phyloP scores from a whole-genome alignment of 805 yeast species.

The Pichia phayaonensis region DNA sequence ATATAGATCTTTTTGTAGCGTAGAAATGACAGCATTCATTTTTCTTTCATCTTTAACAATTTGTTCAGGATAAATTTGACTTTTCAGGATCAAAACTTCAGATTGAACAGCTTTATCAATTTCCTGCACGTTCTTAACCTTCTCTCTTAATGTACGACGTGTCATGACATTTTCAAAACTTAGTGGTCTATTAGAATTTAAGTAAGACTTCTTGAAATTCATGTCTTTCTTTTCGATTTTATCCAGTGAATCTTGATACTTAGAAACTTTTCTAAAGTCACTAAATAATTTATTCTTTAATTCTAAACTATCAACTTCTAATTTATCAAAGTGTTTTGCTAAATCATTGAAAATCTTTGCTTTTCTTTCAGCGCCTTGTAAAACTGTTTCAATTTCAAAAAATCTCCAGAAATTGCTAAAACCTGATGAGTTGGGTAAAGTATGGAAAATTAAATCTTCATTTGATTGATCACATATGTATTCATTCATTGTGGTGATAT shows the following conservation, averaged over 20 bases:
- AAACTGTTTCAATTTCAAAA: constrained; percentile 20
- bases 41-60: constrained; percentile 21
- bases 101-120: constrained; percentile 18
- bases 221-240: not conserved
- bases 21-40: constrained; percentile 23
- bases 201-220: not conserved
- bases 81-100: constrained; percentile 22
- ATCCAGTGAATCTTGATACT: constrained; percentile 8
- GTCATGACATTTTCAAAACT: constrained; percentile 15
- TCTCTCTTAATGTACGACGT: constrained; percentile 14
- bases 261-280: constrained; percentile 9
- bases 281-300: constrained; percentile 6
- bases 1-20: constrained; percentile 17
- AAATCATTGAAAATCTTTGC: not conserved
- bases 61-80: constrained; percentile 23
- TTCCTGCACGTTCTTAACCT: constrained; percentile 9
- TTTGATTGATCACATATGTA: constrained; percentile 22
- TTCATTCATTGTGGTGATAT: constrained; percentile 13
- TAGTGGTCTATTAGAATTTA: constrained; percentile 12
- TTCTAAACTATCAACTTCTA: not conserved
- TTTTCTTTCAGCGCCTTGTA: constrained; percentile 7
- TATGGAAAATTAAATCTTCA: constrained; percentile 14
- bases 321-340: not conserved
- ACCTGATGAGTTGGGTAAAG: constrained; percentile 16
- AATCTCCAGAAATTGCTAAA: constrained; percentile 27